Evolutionary conservation across 192 early-diverging fungal species (phyloP), one percentile per base, ranked within the genome.

Genomic region (Coemansia guatemalensis): DNA sequence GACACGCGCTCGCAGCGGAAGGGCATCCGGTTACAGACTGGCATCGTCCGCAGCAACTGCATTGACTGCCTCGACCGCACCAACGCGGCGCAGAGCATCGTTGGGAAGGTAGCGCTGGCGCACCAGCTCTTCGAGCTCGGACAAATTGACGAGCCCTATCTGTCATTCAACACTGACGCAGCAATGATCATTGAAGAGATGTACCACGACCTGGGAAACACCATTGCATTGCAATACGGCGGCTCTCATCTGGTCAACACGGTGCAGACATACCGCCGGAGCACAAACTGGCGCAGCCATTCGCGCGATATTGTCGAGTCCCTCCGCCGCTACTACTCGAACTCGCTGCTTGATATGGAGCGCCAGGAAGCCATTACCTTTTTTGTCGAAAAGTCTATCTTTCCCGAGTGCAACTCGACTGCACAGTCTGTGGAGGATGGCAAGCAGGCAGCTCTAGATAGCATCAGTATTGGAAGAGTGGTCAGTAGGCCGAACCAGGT

Each of bases 1-100:
- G n/a, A n/a, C n/a, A n/a, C n/a, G n/a, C n/a, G n/a, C n/a, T 81
- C 94, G 4, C 85, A 39, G 22, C 49, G 60, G 8, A 23, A 11
- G 33, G 30, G 29, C 21, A 24, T 39, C 11, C 30, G 51, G 14
- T 17, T 48, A 9, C 96, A 98, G 71, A 84, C 86, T 20, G 96
- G 96, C 24, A 86, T 98, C 5, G 84, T 96, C 4, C 85, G 97
- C 18, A 96, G 94, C 58, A 99, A 99, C 67, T 99, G 97, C 60
- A 96, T 99, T 54, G 97, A 99, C 67, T 99, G 97, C 78, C 65
- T 99, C 21, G 97, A 99, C 74, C 88, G 97, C 54, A 99, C 97
- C 0, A 99, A 99, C 63, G 95, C 97, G 0, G 97, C 97, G 0
- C 95, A 98, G 60, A 94, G 95, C 60, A 85, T 98, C 30, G 92